Conservation (phyloP, 2,329 filamentous ascomycete species). For the Pestalotiopsis sp. region DNA sequence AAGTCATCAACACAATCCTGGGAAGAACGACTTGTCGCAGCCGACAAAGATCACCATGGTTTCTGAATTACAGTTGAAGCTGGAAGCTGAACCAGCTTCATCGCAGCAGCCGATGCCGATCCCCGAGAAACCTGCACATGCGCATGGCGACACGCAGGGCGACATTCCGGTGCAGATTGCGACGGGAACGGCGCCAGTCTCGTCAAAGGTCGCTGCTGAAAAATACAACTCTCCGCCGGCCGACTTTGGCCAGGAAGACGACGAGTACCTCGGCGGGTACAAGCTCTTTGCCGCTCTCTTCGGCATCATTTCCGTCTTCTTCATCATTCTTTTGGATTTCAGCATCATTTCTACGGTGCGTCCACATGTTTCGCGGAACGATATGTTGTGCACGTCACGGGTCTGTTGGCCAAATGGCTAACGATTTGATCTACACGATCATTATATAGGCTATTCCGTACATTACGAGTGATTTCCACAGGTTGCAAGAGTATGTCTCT, state of each 20-base stretch:
- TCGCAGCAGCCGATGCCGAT: background rate
- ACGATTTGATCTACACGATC: background rate
- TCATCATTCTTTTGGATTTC: constrained; percentile 53
- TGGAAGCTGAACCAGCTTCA: background rate
- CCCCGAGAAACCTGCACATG: background rate
- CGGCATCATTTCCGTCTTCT: constrained; percentile 44
- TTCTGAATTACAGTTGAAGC: background rate
- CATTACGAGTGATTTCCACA: constrained; percentile 12
- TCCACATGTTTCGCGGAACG: background rate
- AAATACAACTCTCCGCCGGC: background rate
- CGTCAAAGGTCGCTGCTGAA: background rate
- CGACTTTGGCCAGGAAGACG: background rate
- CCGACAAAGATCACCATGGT: background rate
- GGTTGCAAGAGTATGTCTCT: constrained; percentile 1
- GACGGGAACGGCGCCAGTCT: background rate
- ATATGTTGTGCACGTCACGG: background rate
- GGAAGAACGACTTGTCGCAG: background rate
- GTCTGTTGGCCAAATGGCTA: background rate
- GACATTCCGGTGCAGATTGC: background rate
- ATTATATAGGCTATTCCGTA: background rate
- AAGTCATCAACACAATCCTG: too few species aligned
- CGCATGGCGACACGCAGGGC: background rate
- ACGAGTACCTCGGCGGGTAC: constrained; percentile 26
- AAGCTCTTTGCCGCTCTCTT: constrained; percentile 29
- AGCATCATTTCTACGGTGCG: constrained; percentile 55